These are phyloP conservation scores for Quercus gilva DNA, from an alignment of 306 rosid species.

Conservation along the genomic window DNA sequence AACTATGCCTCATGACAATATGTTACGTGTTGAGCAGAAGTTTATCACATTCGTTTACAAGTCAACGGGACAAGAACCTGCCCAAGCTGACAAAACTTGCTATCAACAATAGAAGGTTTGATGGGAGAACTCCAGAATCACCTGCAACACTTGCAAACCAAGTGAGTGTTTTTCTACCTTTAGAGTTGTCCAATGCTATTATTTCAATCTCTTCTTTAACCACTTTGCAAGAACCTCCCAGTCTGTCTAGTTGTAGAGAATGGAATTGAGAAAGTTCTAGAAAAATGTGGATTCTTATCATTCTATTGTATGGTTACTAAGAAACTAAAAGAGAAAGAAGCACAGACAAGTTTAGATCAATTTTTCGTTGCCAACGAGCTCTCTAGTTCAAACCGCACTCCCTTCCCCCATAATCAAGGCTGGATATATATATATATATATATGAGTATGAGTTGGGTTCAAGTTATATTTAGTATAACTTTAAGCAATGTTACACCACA, in stretches of 20 bases:
- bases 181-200: not conserved
- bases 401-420: too few species aligned
- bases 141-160: slow-evolving; percentile 72
- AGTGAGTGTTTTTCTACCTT: slow-evolving; percentile 41
- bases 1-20: not conserved
- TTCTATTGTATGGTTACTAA: slow-evolving; percentile 8
- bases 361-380: not conserved
- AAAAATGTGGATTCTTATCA: slow-evolving; percentile 14
- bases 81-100: slow-evolving; percentile 81
- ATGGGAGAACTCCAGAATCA: slow-evolving; percentile 69
- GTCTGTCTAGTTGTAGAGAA: slow-evolving; percentile 4
- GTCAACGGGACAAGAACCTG: slow-evolving; percentile 65
- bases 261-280: slow-evolving; percentile 17
- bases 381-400: too few species aligned
- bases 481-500: too few species aligned
- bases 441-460: too few species aligned
- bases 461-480: too few species aligned
- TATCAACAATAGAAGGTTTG: slow-evolving; percentile 64
- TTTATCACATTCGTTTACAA: slow-evolving; percentile 68
- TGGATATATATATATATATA: too few species aligned
- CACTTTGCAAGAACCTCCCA: not conserved
- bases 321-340: slow-evolving; percentile 16
- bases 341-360: not conserved
- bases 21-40: slow-evolving; percentile 41
- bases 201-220: slow-evolving; percentile 26